Base-by-base conservation (phyloP, 768 basidiomycete genomes). In the Cystobasidium onofrii region DNA sequence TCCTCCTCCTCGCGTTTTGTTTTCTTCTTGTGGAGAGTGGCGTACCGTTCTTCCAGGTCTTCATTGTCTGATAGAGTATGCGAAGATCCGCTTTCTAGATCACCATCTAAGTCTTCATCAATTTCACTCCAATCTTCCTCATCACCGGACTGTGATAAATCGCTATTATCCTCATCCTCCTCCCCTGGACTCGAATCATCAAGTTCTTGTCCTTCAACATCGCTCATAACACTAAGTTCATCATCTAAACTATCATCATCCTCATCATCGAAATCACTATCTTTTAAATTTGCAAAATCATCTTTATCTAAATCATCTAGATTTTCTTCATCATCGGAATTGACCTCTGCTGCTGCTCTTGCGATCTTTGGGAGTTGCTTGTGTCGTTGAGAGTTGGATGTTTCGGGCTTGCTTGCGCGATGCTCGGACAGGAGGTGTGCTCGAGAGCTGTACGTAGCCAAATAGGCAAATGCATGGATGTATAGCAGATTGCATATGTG, bases 221-320 rank as follows among this genome's bases (percentile, higher is more conserved):
- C 65, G 29, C 62, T 72, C 70, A 73, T 75, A 62, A 75, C 50
- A 39, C 75, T 73, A 2, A 73, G 25, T 29, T 73, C 74, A 44
- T 75, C 75, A 39, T 75, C 74, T 23, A 74, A 46, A 25, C 36
- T 44, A 65, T 66, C 64, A 50, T 62, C 75, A 34, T 61, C 55
- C 25, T 44, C 75, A 18, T 54, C 60, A 25, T 65, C 75, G 54
- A 64, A 60, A 34, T 73, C 73, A 12, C 43, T 55, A 44, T 55
- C 55, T 23, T 55, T 55, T 2, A 71, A 18, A 18, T 71, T 71
- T 1, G 69, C 69, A 60, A 71, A 71, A 60, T 71, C 69, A 31
- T 71, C 69, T 18, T 71, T 54, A 12, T 33, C 29, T 10, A 71
- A 39, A 33, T 52, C 69, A 44, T 71, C 69, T 7, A 71, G 2